phyloP scores from a whole-genome alignment of 345 rosid genomes.

The Salix udensis region DNA sequence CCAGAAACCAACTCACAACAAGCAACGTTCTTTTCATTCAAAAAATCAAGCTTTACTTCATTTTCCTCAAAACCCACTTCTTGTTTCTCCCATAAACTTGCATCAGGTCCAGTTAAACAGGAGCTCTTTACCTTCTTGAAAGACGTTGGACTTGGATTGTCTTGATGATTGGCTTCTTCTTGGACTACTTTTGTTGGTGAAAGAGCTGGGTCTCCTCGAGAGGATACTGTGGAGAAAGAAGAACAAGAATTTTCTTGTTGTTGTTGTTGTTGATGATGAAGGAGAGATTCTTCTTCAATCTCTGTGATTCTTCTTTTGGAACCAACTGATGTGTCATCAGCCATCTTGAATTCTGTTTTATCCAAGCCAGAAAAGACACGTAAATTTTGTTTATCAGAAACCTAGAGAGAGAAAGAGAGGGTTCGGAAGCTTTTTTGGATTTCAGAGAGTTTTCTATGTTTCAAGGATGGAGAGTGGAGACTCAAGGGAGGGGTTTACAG shows the following conservation, averaged over 20 bases:
- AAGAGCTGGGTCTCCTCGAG: conserved; percentile 6
- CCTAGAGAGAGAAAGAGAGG: neutral
- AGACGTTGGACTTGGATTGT: conserved; percentile 14
- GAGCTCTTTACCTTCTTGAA: conserved; percentile 28
- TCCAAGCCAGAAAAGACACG: neutral
- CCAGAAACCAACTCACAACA: conserved; percentile 25
- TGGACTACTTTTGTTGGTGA: conserved; percentile 17
- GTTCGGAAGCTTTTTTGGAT: neutral
- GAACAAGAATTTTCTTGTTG: neutral
- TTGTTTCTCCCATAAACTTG: neutral
- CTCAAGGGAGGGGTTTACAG: neutral
- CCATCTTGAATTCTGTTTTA: neutral
- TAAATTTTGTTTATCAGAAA: neutral
- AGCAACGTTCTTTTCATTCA: conserved; percentile 7
- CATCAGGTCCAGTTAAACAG: conserved; percentile 1
- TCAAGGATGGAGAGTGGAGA: neutral
- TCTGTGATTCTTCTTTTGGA: conserved; percentile 16
- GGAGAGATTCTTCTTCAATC: conserved; percentile 9
- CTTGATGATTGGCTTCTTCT: conserved; percentile 8
- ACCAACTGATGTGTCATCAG: conserved; percentile 3
- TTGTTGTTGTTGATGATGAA: neutral
- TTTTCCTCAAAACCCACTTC: conserved; percentile 27
- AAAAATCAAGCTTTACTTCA: conserved; percentile 16
- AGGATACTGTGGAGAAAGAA: conserved; percentile 1
- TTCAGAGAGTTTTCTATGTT: neutral